Evolutionary conservation across 2,329 filamentous ascomycete species (phyloP).

Genomic region (Ophiognomonia clavigignenti-juglandacearum): DNA sequence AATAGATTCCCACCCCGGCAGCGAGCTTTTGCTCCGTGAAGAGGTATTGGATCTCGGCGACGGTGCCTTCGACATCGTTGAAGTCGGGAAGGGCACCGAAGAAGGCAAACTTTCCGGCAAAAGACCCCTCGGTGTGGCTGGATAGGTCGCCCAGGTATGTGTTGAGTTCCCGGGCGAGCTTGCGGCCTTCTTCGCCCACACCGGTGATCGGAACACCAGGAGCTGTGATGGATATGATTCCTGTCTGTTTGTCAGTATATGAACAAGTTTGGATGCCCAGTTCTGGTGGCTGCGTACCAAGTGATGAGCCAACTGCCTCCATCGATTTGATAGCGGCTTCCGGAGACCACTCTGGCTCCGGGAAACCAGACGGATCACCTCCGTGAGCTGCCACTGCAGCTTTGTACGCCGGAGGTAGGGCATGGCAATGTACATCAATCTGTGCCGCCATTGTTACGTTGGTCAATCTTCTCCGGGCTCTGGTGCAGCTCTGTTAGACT

Average conservation of each 20-base stretch:
- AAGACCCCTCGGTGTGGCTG: constrained; percentile 2
- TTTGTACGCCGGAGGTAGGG: constrained; percentile 11
- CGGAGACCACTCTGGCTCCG: constrained; percentile 11
- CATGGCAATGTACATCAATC: constrained; percentile 12
- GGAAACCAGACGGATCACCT: constrained; percentile 14
- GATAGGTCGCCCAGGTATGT: constrained; percentile 7
- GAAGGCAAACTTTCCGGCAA: constrained; percentile 18
- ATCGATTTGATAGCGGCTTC: constrained; percentile 14
- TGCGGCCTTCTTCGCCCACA: constrained; percentile 11
- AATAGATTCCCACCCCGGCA: constrained; percentile 20
- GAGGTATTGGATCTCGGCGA: constrained; percentile 21
- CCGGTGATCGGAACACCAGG: constrained; percentile 14
- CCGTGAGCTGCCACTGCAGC: constrained; percentile 12
- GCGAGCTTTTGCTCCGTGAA: constrained; percentile 20
- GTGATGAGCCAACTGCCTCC: constrained; percentile 10
- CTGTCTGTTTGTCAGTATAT: constrained; percentile 25
- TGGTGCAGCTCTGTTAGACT: neutral
- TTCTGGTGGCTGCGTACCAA: neutral
- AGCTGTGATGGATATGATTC: constrained; percentile 16
- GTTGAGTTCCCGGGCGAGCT: constrained; percentile 13
- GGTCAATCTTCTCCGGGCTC: neutral
- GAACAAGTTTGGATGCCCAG: neutral
- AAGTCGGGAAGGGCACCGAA: constrained; percentile 23
- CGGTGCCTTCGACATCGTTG: constrained; percentile 22
- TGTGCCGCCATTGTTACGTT: constrained; percentile 13